phyloP scores from a whole-genome alignment of 345 rosid genomes.

The Eucalyptus polybractea region DNA sequence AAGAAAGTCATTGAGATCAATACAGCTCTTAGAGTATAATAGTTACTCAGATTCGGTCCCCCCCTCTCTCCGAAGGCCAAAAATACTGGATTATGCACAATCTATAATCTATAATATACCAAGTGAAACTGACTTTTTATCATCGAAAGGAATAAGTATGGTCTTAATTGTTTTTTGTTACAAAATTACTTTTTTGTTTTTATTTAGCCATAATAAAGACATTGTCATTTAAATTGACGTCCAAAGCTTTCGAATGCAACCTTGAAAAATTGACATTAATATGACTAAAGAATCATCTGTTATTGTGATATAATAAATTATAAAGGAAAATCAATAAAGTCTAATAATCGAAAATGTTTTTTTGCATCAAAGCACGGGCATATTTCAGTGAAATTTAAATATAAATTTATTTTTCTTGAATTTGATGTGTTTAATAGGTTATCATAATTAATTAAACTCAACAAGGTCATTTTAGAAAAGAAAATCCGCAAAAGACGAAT shows the following conservation, averaged over 20 bases:
- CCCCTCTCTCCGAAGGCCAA: too few relatives aligned
- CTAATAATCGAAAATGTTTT: background rate
- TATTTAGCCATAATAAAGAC: background rate
- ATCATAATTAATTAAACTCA: background rate
- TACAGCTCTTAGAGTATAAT: too few relatives aligned
- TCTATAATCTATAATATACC: too few relatives aligned
- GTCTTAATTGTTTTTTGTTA: too few relatives aligned
- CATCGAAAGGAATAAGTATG: too few relatives aligned
- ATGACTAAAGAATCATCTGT: background rate
- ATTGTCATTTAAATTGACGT: background rate
- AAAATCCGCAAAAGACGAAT: too few relatives aligned
- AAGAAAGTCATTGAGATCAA: too few relatives aligned
- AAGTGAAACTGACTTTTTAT: too few relatives aligned
- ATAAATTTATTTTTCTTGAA: background rate
- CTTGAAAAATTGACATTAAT: background rate
- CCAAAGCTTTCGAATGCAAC: background rate
- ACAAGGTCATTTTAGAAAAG: background rate
- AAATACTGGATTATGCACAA: too few relatives aligned
- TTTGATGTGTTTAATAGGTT: background rate
- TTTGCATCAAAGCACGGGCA: background rate
- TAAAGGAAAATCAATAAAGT: too few relatives aligned
- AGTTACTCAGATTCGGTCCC: too few relatives aligned
- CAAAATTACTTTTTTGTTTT: too few relatives aligned
- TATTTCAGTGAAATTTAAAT: background rate
- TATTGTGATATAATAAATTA: background rate